Conservation (phyloP, 148 eudicot genomes). For the Arctostaphylos glauca region DNA sequence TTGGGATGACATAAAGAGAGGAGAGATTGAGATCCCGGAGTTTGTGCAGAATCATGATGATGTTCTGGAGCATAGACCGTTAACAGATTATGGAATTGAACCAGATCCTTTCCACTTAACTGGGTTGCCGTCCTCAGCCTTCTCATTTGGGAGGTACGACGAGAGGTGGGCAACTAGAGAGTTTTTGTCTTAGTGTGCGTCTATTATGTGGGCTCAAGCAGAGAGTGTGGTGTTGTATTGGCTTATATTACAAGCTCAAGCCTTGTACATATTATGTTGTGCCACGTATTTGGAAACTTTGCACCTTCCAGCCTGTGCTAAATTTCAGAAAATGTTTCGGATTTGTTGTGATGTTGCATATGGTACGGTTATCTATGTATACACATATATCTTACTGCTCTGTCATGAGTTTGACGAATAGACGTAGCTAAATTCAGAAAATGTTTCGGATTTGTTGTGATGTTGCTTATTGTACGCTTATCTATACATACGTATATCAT, state of each 20-base stretch:
- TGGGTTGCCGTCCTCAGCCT: slow-evolving; percentile 55
- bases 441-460: neutral
- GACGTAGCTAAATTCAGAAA: neutral
- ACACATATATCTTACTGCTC: neutral
- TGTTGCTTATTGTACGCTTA: neutral
- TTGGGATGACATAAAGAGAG: slow-evolving; percentile 91
- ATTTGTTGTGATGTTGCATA: neutral
- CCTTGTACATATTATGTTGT: neutral
- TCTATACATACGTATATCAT: neutral
- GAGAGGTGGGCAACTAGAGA: slow-evolving; percentile 65
- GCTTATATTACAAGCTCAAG: neutral
- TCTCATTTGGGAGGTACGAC: slow-evolving; percentile 55
- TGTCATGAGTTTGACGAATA: neutral
- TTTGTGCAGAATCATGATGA: slow-evolving; percentile 82
- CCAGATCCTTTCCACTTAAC: slow-evolving; percentile 75
- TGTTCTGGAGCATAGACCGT: slow-evolving; percentile 84
- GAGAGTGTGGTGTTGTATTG: neutral
- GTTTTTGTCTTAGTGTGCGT: slow-evolving; percentile 34
- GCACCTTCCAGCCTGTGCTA: neutral
- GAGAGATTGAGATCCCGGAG: slow-evolving; percentile 76
- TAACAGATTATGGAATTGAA: slow-evolving; percentile 95
- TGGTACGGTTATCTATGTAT: neutral
- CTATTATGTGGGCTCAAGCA: neutral
- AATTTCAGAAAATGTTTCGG: neutral
- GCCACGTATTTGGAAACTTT: neutral